These are phyloP conservation scores for Phytophthora nicotianae DNA, from an alignment of 352 stramenopile genomes.

Conservation along the genomic window DNA sequence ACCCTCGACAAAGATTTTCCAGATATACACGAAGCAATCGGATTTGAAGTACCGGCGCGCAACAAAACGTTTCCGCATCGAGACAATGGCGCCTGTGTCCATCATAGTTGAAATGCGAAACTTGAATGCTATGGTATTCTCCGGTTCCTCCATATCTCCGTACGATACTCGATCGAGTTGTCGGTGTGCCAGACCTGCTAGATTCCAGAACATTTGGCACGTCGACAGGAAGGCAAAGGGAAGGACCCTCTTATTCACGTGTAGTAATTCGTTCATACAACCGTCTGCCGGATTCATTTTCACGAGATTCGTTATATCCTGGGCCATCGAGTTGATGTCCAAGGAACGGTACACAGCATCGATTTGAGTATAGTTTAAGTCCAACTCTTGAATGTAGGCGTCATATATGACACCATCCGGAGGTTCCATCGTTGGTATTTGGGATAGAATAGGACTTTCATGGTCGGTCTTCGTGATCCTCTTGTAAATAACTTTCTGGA, in stretches of 20 bases:
- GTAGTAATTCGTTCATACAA: slow-evolving; percentile 1
- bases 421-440: background rate
- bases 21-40: background rate
- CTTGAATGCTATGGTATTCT: slow-evolving; percentile 2
- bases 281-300: background rate
- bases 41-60: background rate
- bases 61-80: background rate
- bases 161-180: background rate
- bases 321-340: background rate
- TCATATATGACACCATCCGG: slow-evolving; percentile 1
- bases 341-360: slow-evolving; percentile 8
- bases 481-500: slow-evolving; percentile 2
- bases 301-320: background rate
- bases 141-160: background rate
- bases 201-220: background rate
- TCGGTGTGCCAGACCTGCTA: background rate
- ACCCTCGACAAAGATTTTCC: background rate
- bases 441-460: too few relatives aligned
- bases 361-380: slow-evolving; percentile 18
- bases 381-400: slow-evolving; percentile 4
- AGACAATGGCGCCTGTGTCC: background rate
- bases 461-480: background rate
- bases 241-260: background rate
- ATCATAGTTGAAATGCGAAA: slow-evolving; percentile 1
- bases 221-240: slow-evolving; percentile 2